Conservation (phyloP, 192 early-diverging fungal genomes). For the Linnemannia exigua region DNA sequence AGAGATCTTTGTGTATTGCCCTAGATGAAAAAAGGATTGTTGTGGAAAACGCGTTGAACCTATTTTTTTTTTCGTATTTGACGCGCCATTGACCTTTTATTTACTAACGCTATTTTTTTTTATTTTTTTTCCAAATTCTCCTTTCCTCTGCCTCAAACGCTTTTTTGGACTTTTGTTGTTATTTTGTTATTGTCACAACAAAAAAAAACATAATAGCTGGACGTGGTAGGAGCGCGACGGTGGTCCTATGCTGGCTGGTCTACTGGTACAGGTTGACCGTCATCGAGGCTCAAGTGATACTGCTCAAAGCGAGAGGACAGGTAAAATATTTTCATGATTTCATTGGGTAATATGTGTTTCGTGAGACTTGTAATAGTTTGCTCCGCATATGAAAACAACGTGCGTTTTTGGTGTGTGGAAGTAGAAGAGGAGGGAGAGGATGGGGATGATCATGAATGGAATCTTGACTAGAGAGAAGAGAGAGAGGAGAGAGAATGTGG, state of each 20-base stretch:
- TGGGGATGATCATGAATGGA: background rate
- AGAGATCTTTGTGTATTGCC: background rate
- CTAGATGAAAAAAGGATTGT: background rate
- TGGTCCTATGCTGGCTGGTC: conserved; percentile 48
- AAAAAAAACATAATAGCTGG: conserved; percentile 50
- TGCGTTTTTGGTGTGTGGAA: background rate
- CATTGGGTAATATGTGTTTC: background rate
- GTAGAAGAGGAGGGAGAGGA: background rate
- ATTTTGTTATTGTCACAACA: background rate
- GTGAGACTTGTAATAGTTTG: background rate
- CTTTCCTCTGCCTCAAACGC: background rate
- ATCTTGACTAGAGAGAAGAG: too few relatives aligned
- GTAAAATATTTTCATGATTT: background rate
- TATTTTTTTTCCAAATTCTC: background rate
- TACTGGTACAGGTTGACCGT: conserved; percentile 30
- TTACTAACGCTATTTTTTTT: background rate
- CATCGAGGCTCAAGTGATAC: conserved; percentile 35
- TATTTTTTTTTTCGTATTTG: too few relatives aligned
- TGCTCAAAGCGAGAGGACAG: conserved; percentile 40
- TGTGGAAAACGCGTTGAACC: background rate
- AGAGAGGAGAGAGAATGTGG: background rate
- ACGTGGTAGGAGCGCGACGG: conserved; percentile 50
- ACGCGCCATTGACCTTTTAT: background rate
- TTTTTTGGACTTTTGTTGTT: background rate
- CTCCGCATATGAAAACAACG: background rate